Evolutionary conservation across 177 flowering plant species (phyloP), one percentile per base, ranked within the genome.

Genomic region (Vitis hybrid): DNA sequence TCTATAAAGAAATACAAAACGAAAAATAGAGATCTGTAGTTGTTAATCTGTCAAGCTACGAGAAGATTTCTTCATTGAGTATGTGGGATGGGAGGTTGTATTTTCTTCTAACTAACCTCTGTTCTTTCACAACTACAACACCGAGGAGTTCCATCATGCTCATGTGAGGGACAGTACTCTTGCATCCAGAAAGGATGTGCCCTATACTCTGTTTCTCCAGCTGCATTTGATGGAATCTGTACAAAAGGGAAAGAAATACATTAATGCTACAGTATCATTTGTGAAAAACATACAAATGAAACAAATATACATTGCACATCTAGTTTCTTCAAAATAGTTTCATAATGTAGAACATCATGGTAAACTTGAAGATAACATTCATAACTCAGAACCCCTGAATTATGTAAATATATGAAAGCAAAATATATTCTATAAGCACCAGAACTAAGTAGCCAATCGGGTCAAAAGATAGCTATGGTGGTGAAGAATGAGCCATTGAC

Each of bases 41-140:
- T 4, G 0, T 34, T 6, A 5, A 34, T 34, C 45, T 6, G 45
- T 34, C 6, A 34, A 16, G 19, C 10, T 19, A 19, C 34, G 10
- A 18, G 50, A 64, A 19, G 56, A 19, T 10, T 34, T 10, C 8
- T 50, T 64, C 55, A 5, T 3, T 34, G 45, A 48, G 67, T 3
- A 26, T 14, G 4, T 18, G 15, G 45, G 45, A 34, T 6, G 45
- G 45, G 45, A 34, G 45, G 7, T 34, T 34, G 45, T 34, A 34
- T 34, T 34, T 64, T 20, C 55, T 50, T 7, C 15, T 18, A 67
- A 79, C 78, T 74, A 26, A 94, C 99, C 95, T 95, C 97, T 96
- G 90, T 87, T 69, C 99, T 82, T 75, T 95, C 99, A 75, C 99
- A 95, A 78, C 99, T 93, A 74, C 99, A 95, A 67, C 99, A 95